Base-by-base conservation (phyloP, 1,284 basidiomycete species). In the Uromyces viciae-fabae region DNA sequence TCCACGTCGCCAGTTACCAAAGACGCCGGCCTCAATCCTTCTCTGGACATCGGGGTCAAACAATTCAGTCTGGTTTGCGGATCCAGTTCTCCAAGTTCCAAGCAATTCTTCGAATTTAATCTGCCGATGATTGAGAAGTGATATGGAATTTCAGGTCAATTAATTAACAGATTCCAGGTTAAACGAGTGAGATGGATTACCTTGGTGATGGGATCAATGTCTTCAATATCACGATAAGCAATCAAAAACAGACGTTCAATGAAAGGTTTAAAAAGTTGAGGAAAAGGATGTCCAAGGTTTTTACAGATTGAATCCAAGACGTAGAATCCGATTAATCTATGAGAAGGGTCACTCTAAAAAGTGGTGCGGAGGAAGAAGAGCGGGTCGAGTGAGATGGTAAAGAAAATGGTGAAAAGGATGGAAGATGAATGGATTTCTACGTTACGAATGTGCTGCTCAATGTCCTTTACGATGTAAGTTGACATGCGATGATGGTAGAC, bases 251-350 rank as follows among this genome's bases (percentile, higher is more conserved):
- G 46, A 43, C 78, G 54, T 74, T 81, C 78, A 38, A 81, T 81
- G 46, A 81, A 81, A 31, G 78, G 78, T 43, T 74, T 73, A 38
- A 81, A 81, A 25, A 81, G 28, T 42, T 81, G 54, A 36, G 78
- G 78, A 74, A 72, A 81, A n/a, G 78, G 78, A 64, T 81, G 78
- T 7, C 78, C 78, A 33, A 81, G 46, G 46, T 81, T 81, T 52
- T 81, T 81, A 56, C 78, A 81, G n/a, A 81, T 81, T 19, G 78
- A 81, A 54, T 81, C 78, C 69, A 81, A 43, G 38, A 81, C 78
- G 46, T 81, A 81, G 66, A 81, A 81, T 38, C 66, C 78, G 38
- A 81, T 69, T 38, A 81, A 74, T 62, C 78, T 42, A 28, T 81
- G 78, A n/a, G 78, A 42, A 25, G 78, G 78, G 74, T 81, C 69